Conservation (phyloP, 495 filamentous ascomycete genomes). For the Echria macrotheca region DNA sequence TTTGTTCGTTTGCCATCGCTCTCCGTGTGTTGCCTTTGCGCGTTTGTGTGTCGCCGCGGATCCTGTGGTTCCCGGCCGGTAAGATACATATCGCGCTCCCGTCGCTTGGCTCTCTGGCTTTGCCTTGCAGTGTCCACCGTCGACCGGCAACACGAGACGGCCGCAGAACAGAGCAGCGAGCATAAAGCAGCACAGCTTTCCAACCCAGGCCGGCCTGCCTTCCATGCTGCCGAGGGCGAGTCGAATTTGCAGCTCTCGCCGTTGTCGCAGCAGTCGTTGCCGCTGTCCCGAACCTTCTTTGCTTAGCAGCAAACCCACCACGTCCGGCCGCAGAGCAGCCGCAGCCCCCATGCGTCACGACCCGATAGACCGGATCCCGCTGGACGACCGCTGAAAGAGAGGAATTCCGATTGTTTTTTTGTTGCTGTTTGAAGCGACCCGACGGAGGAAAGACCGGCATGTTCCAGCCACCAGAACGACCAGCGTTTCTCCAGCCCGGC, state of each 20-base stretch:
- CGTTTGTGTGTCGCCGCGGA: slow-evolving; percentile 6
- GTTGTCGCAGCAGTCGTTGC: no score
- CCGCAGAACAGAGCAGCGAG: no score
- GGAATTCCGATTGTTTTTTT: neutral
- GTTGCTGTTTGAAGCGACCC: neutral
- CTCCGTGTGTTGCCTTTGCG: slow-evolving; percentile 4
- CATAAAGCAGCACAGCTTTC: no score
- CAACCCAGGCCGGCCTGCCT: slow-evolving; percentile 8
- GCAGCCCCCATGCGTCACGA: neutral
- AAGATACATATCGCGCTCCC: slow-evolving; percentile 4
- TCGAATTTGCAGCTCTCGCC: neutral
- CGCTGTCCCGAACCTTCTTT: slow-evolving; percentile 2
- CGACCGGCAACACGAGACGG: no score
- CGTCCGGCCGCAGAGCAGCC: neutral
- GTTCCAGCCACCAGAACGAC: slow-evolving; percentile 51
- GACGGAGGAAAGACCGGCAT: slow-evolving; percentile 30
- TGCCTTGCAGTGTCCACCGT: neutral
- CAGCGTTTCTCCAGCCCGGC: slow-evolving; percentile 39
- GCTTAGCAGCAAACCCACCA: neutral
- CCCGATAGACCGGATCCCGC: neutral
- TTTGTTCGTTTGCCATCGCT: neutral
- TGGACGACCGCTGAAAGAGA: neutral
- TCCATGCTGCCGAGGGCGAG: slow-evolving; percentile 5
- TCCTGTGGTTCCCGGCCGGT: slow-evolving; percentile 9
- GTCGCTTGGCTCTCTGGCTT: neutral